Evolutionary conservation across 1,139 yeast genomes (phyloP).

Genomic region (Yamadazyma diospyri): DNA sequence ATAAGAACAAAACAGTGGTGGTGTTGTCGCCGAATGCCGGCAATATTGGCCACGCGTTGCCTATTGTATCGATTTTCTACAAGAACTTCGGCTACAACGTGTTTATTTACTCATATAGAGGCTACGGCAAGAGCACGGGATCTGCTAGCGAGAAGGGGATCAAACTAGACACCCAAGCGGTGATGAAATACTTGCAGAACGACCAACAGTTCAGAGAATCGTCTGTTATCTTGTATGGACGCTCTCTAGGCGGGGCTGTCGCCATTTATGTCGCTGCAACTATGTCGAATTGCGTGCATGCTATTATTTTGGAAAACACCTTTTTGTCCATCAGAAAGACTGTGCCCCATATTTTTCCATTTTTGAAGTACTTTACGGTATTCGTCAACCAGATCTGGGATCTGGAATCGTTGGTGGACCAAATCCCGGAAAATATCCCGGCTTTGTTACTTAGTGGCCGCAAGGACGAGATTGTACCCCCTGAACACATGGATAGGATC

Average conservation of each 20-base stretch:
- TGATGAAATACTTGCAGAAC: conserved; percentile 52
- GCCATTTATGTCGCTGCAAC: conserved; percentile 76
- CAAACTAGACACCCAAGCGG: conserved; percentile 77
- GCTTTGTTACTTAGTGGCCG: conserved; percentile 70
- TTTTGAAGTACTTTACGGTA: conserved; percentile 51
- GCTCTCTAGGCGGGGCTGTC: conserved; percentile 95
- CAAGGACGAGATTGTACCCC: conserved; percentile 89
- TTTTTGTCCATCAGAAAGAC: conserved; percentile 75
- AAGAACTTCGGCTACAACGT: conserved; percentile 70
- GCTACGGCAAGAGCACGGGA: conserved; percentile 88
- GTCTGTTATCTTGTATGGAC: conserved; percentile 71
- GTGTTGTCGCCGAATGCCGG: conserved; percentile 94
- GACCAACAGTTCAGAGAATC: conserved; percentile 50
- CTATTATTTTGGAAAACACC: conserved; percentile 79
- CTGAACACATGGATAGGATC: conserved; percentile 69
- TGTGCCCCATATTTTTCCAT: conserved; percentile 79
- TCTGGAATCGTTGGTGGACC: conserved; percentile 58
- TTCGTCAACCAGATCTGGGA: conserved; percentile 85
- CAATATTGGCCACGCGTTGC: conserved; percentile 89
- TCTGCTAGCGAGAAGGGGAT: conserved; percentile 73
- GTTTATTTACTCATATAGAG: conserved; percentile 83
- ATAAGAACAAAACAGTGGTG: conserved; percentile 66
- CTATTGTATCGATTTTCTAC: conserved; percentile 73
- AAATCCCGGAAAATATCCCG: conserved; percentile 55
- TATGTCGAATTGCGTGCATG: conserved; percentile 49